Evolutionary conservation across 768 basidiomycete species (phyloP).

Genomic region (Trichaptum fuscoviolaceum): DNA sequence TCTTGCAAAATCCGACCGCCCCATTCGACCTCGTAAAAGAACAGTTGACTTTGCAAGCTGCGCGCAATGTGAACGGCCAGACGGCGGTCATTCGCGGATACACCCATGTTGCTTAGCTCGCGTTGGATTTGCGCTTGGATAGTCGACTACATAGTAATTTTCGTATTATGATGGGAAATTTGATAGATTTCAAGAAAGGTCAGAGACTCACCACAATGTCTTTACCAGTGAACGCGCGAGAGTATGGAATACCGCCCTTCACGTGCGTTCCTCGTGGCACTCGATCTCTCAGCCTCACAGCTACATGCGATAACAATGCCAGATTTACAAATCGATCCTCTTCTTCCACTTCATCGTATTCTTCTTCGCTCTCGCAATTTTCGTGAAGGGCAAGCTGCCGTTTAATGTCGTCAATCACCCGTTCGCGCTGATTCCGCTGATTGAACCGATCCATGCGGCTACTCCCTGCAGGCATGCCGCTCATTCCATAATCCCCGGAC

Average conservation of each 20-base stretch:
- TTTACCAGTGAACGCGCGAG: slow-evolving; percentile 87
- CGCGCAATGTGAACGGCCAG: slow-evolving; percentile 85
- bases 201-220: slow-evolving; percentile 76
- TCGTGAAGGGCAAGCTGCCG: slow-evolving; percentile 39
- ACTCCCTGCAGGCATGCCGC: neutral
- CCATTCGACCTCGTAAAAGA: slow-evolving; percentile 98
- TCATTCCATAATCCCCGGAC: neutral
- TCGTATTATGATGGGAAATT: slow-evolving; percentile 7
- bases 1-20: slow-evolving; percentile 76
- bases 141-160: slow-evolving; percentile 52
- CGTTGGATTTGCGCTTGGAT: slow-evolving; percentile 85
- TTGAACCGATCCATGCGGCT: slow-evolving; percentile 7
- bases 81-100: slow-evolving; percentile 72
- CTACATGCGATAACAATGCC: slow-evolving; percentile 81
- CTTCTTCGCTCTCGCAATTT: slow-evolving; percentile 44
- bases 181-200: neutral
- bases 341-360: slow-evolving; percentile 44
- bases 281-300: slow-evolving; percentile 84
- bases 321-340: slow-evolving; percentile 84
- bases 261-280: slow-evolving; percentile 84
- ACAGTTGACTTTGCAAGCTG: slow-evolving; percentile 86
- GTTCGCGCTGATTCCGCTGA: slow-evolving; percentile 22
- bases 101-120: slow-evolving; percentile 69
- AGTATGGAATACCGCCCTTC: slow-evolving; percentile 91
- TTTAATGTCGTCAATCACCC: slow-evolving; percentile 26